Conservation (phyloP, 2,329 filamentous ascomycete species). For the Myriosclerotinia curreyana region DNA sequence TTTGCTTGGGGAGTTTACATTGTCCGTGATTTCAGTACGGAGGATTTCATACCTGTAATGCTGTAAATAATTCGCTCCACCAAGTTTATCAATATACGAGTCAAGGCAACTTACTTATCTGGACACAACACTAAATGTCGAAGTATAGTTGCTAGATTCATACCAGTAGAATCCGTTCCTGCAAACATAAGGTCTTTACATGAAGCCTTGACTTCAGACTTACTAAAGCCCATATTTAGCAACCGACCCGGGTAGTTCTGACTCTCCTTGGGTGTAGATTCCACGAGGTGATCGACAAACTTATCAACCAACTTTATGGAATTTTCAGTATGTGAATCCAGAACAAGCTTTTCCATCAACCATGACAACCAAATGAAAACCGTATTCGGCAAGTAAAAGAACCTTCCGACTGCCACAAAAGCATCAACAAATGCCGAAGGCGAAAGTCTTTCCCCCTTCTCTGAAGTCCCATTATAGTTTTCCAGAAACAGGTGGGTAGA, state of each 20-base stretch:
- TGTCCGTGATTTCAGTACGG: slow-evolving; percentile 38
- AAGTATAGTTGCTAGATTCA: slow-evolving; percentile 49
- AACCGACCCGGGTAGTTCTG: slow-evolving; percentile 50
- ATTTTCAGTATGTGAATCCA: slow-evolving; percentile 41
- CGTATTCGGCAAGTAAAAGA: slow-evolving; percentile 50
- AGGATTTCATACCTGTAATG: slow-evolving; percentile 39
- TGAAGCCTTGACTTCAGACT: slow-evolving; percentile 48
- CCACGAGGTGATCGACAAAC: slow-evolving; percentile 44
- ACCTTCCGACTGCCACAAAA: slow-evolving; percentile 53
- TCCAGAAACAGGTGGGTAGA: slow-evolving; percentile 52
- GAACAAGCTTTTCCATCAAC: slow-evolving; percentile 41
- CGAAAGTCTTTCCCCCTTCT: slow-evolving; percentile 40
- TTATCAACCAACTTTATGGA: slow-evolving; percentile 42
- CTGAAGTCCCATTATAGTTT: slow-evolving; percentile 46
- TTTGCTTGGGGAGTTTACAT: slow-evolving; percentile 30
- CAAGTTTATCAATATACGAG: neutral
- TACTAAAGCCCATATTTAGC: slow-evolving; percentile 44
- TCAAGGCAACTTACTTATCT: slow-evolving; percentile 39
- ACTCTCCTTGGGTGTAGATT: slow-evolving; percentile 37
- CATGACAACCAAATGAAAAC: slow-evolving; percentile 41
- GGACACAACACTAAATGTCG: slow-evolving; percentile 47
- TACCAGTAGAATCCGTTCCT: slow-evolving; percentile 52
- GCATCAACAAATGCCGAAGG: slow-evolving; percentile 52
- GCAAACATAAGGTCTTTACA: slow-evolving; percentile 55
- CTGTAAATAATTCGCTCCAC: neutral